A percentile compares a stretch with the other conserved stretches of the same genome.
Conservation (phyloP, 1,284 basidiomycete species). For the Puccinia horiana region DNA sequence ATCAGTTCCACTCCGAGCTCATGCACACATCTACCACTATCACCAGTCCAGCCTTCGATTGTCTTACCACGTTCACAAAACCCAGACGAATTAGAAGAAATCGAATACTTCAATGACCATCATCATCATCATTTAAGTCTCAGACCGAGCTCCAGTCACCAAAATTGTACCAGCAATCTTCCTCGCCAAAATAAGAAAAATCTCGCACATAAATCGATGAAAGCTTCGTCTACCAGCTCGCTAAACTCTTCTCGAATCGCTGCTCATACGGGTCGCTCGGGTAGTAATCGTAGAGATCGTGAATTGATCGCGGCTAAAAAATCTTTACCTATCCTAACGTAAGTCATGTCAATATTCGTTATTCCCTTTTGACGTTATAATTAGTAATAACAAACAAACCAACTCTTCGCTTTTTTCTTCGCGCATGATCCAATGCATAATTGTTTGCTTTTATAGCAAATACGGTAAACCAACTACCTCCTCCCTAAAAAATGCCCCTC, state of each 20-base stretch:
- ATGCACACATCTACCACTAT: not conserved
- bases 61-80: not conserved
- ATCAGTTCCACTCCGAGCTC: not conserved
- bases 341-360: not conserved
- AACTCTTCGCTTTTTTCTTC: no score
- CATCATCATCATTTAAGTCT: no score
- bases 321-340: constrained; percentile 15
- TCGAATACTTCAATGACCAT: not conserved
- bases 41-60: not conserved
- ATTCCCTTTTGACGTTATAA: not conserved
- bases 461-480: no score
- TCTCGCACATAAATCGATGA: not conserved
- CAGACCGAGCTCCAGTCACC: not conserved
- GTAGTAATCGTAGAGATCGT: not conserved
- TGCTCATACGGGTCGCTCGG: not conserved
- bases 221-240: not conserved
- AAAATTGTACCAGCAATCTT: not conserved
- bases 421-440: no score
- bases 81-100: not conserved
- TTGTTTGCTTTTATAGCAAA: no score
- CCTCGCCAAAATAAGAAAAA: not conserved
- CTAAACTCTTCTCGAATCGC: not conserved
- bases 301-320: constrained; percentile 7
- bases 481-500: no score
- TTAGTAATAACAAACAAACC: no score